Evolutionary conservation across 1,284 basidiomycete species (phyloP).

Genomic region (Mycosarcoma maydis): DNA sequence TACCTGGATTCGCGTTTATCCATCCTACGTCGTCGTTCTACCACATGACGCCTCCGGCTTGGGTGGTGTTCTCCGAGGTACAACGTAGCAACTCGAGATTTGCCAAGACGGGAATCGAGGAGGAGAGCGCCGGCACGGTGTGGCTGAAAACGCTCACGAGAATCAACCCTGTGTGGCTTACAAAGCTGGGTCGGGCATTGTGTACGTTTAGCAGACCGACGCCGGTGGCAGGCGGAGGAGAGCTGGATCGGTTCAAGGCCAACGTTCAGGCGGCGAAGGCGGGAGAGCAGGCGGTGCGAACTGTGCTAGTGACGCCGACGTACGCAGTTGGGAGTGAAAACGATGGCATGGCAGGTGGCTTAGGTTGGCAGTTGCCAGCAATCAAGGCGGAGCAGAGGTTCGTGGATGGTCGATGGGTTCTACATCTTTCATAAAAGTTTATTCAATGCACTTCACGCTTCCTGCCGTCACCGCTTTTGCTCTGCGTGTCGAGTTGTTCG

Average conservation of each 20-base stretch:
- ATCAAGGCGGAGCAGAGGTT: constrained; percentile 58
- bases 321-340: constrained; percentile 60
- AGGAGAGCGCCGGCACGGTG: constrained; percentile 22
- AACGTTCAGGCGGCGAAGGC: constrained; percentile 29
- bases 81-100: constrained; percentile 65
- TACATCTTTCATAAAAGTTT: constrained; percentile 12
- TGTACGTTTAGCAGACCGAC: constrained; percentile 87
- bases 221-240: constrained; percentile 18
- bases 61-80: constrained; percentile 81
- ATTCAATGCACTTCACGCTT: not conserved
- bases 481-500: not conserved
- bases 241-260: constrained; percentile 18
- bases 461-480: not conserved
- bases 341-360: constrained; percentile 48
- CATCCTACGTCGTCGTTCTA: constrained; percentile 87
- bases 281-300: constrained; percentile 22
- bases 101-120: constrained; percentile 17
- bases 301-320: constrained; percentile 58
- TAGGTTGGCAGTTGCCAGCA: constrained; percentile 63
- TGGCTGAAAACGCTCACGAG: constrained; percentile 62
- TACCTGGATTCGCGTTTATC: constrained; percentile 83
- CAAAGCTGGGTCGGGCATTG: constrained; percentile 79
- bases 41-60: constrained; percentile 81
- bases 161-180: constrained; percentile 89
- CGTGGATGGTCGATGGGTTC: constrained; percentile 58